Conservation (phyloP, 2,329 filamentous ascomycete genomes). For the Davidsoniella virescens region DNA sequence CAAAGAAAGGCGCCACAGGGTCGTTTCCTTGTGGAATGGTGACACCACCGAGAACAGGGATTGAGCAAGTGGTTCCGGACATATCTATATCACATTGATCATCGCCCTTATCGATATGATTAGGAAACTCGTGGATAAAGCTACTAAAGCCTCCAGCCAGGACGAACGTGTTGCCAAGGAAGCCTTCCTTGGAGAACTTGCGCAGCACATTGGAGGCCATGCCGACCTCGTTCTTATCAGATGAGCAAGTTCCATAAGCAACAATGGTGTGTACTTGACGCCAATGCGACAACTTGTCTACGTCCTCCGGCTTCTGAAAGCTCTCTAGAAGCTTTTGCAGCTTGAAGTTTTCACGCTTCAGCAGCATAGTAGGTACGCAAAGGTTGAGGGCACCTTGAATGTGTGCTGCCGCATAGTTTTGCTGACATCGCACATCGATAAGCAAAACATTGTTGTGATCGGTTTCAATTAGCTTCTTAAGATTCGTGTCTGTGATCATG, state of each 20-base stretch:
- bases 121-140: conserved; percentile 52
- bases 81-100: conserved; percentile 30
- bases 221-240: conserved; percentile 62
- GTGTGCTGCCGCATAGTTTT: conserved; percentile 60
- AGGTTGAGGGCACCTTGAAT: conserved; percentile 75
- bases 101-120: conserved; percentile 38
- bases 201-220: conserved; percentile 76
- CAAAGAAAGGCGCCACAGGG: conserved; percentile 71
- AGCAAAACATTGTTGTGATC: conserved; percentile 25
- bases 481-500: conserved; percentile 36
- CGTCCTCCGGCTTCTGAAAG: conserved; percentile 56
- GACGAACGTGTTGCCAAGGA: conserved; percentile 55
- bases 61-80: conserved; percentile 20
- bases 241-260: conserved; percentile 69
- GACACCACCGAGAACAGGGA: conserved; percentile 80
- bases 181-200: conserved; percentile 80
- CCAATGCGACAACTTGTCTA: conserved; percentile 63
- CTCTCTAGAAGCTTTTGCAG: conserved; percentile 76
- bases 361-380: conserved; percentile 83
- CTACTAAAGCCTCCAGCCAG: conserved; percentile 67
- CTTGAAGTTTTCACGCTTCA: conserved; percentile 84
- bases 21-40: conserved; percentile 52
- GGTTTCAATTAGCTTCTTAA: conserved; percentile 38
- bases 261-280: conserved; percentile 57
- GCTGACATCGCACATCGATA: conserved; percentile 73